Base-by-base conservation (phyloP, 225 moss, liverwort and hornwort genomes). In the Bryoerythrophyllum caledonicum region DNA sequence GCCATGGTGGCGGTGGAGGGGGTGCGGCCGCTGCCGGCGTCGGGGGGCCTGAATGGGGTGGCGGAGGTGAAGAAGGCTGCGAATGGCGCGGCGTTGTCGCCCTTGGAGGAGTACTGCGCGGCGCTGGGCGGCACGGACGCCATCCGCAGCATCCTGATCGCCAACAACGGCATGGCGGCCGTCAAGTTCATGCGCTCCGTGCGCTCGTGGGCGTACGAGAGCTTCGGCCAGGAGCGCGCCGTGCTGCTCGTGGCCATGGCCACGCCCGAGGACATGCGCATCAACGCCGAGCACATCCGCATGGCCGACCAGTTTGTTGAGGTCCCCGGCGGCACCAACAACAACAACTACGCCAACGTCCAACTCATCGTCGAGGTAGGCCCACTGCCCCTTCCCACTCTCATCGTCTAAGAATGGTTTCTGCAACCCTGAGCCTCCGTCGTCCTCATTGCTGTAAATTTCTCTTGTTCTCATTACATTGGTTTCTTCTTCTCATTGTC, bases 141-240 rank as follows among this genome's bases (percentile, higher is more conserved):
- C 16, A 95, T 99, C 53, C 89, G 90, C 80, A 99, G 99, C 75
- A 99, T 99, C 71, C 70, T 99, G 59, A 99, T 99, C 32, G 95
- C 99, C 4, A 99, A 99, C 79, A 99, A 99, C 72, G 99, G 99
- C 82, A 99, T 99, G 99, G 99, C 99, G 35, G 99, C 99, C 8
- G 99, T 99, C 20, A 99, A 99, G 82, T 99, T 99, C 80, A 99
- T 99, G 70, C 87, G 90, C n/a, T 92, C 91, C 75, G 90, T 99
- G 68, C 93, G 99, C 44, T 87, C 88, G 3, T 99, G 99, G 99
- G 93, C 99, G 56, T 95, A 99, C 61, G 99, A 99, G 84, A 82
- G 86, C 27, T 95, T 99, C 65, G 93, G 90, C 15, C 84, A 77
- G 54, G 95, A 99, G 86, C 84, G 91, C 52, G 88, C 92, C 9